Base-by-base conservation (phyloP, 2,329 filamentous ascomycete genomes). In the Exutisphaerella laricina region DNA sequence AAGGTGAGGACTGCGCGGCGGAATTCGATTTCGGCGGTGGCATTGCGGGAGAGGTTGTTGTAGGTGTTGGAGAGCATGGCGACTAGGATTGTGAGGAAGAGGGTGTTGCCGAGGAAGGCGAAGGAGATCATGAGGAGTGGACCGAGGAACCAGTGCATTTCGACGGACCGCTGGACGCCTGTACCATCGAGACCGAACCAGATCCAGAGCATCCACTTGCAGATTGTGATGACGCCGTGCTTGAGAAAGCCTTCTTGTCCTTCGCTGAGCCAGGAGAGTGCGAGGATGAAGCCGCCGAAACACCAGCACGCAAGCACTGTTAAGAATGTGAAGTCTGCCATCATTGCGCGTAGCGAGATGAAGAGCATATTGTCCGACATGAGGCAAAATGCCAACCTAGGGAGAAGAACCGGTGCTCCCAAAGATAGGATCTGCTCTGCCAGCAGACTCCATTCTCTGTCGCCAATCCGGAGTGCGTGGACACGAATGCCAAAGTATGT, bases 121-220 rank as follows among this genome's bases (percentile, higher is more conserved):
- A 92, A 94, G 12, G 84, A 75, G 41, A 92, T 75, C 85, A 92
- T 92, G 17, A 92, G 68, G 2, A 79, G 73, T 0, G 87, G 87
- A 0, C 87, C 87, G 1, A 92, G 71, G n/a, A 88, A 67, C 72
- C 79, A 78, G 66, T 94, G 86, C 58, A 92, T 87, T 44, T 86
- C 79, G 16, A 76, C 72, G 56, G 74, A 74, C 45, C 72, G 68
- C 48, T 74, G 66, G 25, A 78, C 75, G 2, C 75, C 73, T 28
- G 66, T 84, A 25, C 62, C 87, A 55, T 92, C 87, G 1, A 94
- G 76, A 2, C 87, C 87, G 58, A 94, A 92, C 87, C 87, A 94
- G 51, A 94, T 89, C 76, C 85, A 92, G 1, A 92, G 76, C 85
- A 94, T 90, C 87, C 87, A 94, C 64, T 89, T 88, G 32, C 80